Base-by-base conservation (phyloP, 1,139 yeast genomes). In the Nakaseomyces glabratus region DNA sequence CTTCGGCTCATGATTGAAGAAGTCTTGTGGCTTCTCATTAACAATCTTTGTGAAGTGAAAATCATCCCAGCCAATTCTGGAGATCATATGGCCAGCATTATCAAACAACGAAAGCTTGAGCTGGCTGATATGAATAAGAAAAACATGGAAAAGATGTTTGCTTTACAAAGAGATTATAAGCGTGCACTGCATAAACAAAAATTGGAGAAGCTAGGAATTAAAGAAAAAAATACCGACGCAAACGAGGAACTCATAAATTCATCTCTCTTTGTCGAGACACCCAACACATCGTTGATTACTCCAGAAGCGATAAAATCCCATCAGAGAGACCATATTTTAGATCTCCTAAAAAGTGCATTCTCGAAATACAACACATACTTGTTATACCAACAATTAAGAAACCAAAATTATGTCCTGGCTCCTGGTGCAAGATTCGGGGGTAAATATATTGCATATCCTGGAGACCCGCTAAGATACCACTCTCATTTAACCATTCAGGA, bases 361-460 rank as follows among this genome's bases (percentile, higher is more conserved):
- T 33, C 37, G 11, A 26, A 37, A 9, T 36, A 40, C 35, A 35
- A 46, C 24, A 37, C 44, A 24, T 48, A 45, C 24, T 21, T 37
- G n/a, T 21, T 51, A 11, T 51, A 43, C 32, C 41, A 41, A 25
- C 28, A 36, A 10, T 35, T 51, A 21, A 37, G 36, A 20, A 28
- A 37, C 11, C 36, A 37, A 30, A 31, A 33, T 6, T 44, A 42
- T 28, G 36, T 43, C 9, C 16, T 86, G 15, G 68, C 86, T 22
- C 95, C 97, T 0, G 98, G 97, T 0, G 63, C 86, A 28, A 68
- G 95, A 41, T 90, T 88, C 55, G 98, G 98, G 1, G 93, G 95
- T 3, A 76, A 77, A 39, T 85, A 76, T 49, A 72, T 90, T 35
- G 86, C 90, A 2, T 90, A 90, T 48, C 97, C 97, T 0, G 97